These are phyloP conservation scores for Plasmodium fragile DNA, from an alignment of 169 alveolate genomes.

Conservation along the genomic window DNA sequence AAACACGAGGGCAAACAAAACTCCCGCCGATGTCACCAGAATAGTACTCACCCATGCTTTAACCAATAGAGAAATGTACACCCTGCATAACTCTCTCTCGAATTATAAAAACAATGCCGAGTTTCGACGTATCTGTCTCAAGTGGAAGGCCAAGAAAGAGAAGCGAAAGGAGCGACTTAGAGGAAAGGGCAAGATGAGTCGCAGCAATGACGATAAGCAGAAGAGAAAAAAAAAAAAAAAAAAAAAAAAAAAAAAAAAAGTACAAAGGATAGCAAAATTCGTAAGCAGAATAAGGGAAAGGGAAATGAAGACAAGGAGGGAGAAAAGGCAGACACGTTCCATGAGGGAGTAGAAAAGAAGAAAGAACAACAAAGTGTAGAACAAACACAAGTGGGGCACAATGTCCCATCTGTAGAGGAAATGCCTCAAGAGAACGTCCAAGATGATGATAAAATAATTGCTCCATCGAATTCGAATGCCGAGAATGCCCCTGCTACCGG, in stretches of 20 bases:
- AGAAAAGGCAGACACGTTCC: background rate
- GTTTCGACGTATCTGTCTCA: constrained; percentile 42
- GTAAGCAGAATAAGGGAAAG: background rate
- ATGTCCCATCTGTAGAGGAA: background rate
- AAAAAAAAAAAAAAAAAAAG: constrained; percentile 2
- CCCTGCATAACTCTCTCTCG: constrained; percentile 32
- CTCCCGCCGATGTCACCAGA: constrained; percentile 57
- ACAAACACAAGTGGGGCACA: background rate
- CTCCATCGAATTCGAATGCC: background rate
- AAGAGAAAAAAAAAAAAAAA: constrained; percentile 8
- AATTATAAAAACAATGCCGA: constrained; percentile 34
- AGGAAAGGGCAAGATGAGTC: background rate
- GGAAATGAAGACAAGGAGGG: background rate
- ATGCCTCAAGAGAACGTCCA: background rate
- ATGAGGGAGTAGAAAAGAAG: background rate
- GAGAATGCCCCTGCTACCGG: background rate
- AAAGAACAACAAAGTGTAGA: background rate
- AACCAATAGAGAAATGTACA: constrained; percentile 55
- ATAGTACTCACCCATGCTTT: constrained; percentile 54
- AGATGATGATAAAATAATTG: background rate
- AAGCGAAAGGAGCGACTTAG: constrained; percentile 11
- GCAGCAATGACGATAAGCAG: background rate
- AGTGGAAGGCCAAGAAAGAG: constrained; percentile 43
- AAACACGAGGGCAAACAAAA: constrained; percentile 47
- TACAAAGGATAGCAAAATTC: background rate